phyloP scores from a whole-genome alignment of 1,284 basidiomycete species.

The Cystobasidiaceae sp. region DNA sequence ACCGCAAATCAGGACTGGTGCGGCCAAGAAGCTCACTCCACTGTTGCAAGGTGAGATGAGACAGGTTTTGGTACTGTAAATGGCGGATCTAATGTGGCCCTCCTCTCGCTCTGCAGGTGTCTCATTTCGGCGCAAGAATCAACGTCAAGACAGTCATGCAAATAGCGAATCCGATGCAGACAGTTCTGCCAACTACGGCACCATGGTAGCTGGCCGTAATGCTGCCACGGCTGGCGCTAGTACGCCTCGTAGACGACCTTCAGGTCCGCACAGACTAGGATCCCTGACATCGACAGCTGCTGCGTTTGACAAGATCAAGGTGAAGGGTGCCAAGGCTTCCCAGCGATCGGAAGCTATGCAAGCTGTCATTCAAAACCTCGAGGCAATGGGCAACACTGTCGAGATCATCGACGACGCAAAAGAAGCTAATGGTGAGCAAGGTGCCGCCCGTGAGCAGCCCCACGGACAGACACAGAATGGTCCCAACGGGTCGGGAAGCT shows the following conservation, averaged over 20 bases:
- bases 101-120: background rate
- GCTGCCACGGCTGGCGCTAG: constrained; percentile 1
- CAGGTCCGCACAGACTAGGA: constrained; percentile 18
- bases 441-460: background rate
- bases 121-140: background rate
- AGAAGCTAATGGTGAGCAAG: background rate
- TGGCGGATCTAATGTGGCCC: background rate
- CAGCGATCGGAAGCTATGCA: constrained; percentile 19
- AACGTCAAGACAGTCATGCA: constrained; percentile 3
- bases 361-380: constrained; percentile 25
- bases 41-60: constrained; percentile 35
- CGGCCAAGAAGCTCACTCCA: constrained; percentile 38
- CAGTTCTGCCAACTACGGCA: constrained; percentile 17
- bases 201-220: constrained; percentile 7
- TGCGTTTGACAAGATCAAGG: constrained; percentile 26
- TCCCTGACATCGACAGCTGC: background rate
- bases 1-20: constrained; percentile 33
- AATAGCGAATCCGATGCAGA: constrained; percentile 11
- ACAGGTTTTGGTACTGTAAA: background rate
- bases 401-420: background rate
- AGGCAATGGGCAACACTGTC: constrained; percentile 18
- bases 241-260: constrained; percentile 23
- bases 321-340: constrained; percentile 21
- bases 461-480: background rate
- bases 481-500: background rate